A percentile compares a stretch with the other conserved stretches of the same genome.
Conservation (phyloP, 2,329 filamentous ascomycete genomes). For the Talaromyces rugulosus region DNA sequence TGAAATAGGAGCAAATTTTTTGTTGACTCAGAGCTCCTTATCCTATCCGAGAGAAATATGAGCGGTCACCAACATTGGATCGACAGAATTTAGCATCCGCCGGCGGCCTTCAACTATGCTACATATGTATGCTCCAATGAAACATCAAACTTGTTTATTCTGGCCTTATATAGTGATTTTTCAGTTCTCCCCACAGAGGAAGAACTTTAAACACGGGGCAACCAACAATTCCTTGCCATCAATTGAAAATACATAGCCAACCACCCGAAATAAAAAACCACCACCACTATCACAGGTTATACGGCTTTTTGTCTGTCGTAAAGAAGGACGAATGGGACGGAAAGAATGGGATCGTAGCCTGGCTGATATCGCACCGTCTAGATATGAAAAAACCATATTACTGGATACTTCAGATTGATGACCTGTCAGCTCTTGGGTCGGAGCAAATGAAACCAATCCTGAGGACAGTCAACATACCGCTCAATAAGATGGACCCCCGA, state of each 20-base stretch:
- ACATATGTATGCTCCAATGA: neutral
- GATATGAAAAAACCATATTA: neutral
- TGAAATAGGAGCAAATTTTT: too few species aligned
- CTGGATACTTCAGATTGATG: neutral
- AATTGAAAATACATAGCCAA: neutral
- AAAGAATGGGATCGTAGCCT: neutral
- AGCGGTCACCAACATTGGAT: too few species aligned
- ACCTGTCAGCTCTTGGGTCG: conserved; percentile 12
- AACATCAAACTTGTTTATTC: neutral
- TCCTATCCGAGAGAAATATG: too few species aligned
- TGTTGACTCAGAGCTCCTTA: too few species aligned
- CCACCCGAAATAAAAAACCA: neutral
- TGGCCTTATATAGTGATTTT: neutral
- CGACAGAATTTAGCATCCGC: too few species aligned
- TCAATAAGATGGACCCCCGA: conserved; percentile 95
- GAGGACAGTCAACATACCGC: conserved; percentile 55
- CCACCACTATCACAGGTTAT: neutral
- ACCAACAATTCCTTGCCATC: neutral
- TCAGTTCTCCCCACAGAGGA: neutral
- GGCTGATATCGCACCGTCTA: neutral
- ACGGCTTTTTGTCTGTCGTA: neutral
- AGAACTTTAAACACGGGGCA: neutral
- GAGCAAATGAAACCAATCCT: conserved; percentile 13
- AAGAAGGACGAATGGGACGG: neutral
- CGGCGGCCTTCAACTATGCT: too few species aligned